phyloP scores from a whole-genome alignment of 805 yeast genomes.

The Candida koratica region DNA sequence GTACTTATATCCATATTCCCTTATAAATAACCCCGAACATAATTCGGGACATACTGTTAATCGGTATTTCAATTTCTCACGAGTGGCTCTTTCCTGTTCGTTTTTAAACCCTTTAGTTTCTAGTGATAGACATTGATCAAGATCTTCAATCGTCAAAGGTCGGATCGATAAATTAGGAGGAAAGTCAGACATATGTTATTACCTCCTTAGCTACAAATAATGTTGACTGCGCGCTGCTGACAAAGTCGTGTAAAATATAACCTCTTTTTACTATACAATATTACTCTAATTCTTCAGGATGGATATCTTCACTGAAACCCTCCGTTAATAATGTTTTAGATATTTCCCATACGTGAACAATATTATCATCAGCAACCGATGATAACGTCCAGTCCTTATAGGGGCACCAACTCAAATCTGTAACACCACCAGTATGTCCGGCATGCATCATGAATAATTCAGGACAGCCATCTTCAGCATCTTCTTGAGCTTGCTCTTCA shows the following conservation, averaged over 20 bases:
- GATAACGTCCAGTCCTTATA: conserved; percentile 75
- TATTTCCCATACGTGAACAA: conserved; percentile 58
- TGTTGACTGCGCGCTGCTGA: background rate
- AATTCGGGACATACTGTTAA: conserved; percentile 83
- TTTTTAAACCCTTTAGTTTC: conserved; percentile 66
- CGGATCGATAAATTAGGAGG: conserved; percentile 54
- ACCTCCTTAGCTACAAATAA: background rate
- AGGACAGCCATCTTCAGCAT: conserved; percentile 87
- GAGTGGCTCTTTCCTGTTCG: conserved; percentile 61
- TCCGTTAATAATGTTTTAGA: conserved; percentile 29
- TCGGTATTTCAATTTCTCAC: conserved; percentile 63
- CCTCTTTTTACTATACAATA: no score
- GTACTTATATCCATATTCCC: conserved; percentile 54
- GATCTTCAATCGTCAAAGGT: conserved; percentile 75
- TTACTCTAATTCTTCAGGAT: conserved; percentile 10
- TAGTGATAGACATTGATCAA: conserved; percentile 54
- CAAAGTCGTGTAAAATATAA: background rate
- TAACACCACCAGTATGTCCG: conserved; percentile 77
- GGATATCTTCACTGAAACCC: conserved; percentile 10
- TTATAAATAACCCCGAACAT: conserved; percentile 79
- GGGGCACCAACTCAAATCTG: conserved; percentile 69
- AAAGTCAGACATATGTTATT: conserved; percentile 36
- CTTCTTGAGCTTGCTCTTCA: conserved; percentile 80
- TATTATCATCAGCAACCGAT: conserved; percentile 58
- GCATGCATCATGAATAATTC: conserved; percentile 90